Base-by-base conservation (phyloP, 345 rosid genomes). In the Acer saccharum region DNA sequence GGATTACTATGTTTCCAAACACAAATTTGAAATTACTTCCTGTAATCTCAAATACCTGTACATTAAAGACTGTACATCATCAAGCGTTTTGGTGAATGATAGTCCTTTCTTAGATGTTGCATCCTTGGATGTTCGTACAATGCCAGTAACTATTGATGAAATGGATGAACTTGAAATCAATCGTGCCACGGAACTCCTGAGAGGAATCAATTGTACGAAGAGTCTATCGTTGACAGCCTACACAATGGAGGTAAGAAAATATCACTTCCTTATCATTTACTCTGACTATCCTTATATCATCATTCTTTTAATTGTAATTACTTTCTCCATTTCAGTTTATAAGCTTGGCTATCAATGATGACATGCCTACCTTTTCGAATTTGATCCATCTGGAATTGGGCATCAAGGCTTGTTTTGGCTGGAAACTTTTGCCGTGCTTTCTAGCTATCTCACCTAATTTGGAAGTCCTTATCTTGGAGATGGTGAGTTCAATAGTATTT, bases 281-380 rank as follows among this genome's bases (percentile, higher is more conserved):
- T 7, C 10, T 46, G 72, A 69, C 20, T 43, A 43, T 43, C 10
- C 46, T 6, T 43, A 43, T 43, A 43, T 2, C 32, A 0, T 12
- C 7, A 48, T 69, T 70, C 18, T 29, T 70, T 29, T 32, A 16
- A 4, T 69, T 48, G 14, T 57, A 39, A 11, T 12, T 7, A 10
- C n/a, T 35, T 7, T 58, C 9, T 72, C 18, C 76, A 17, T 55
- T 43, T 14, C 16, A 72, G 67, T 9, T 20, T 12, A 1, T 72
- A 11, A 23, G 25, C 39, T n/a, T 2, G 6, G 17, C 46, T 18
- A 13, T 11, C 25, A 41, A 44, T 7, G 43, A 41, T 63, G 17
- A 16, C 20, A 5, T 74, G 32, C 77, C 60, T 6, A 74, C 32
- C 10, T 74, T 74, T 18, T 44, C 55, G 69, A 25, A 74, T 62